A percentile compares a stretch with the other conserved stretches of the same genome.
Evolutionary conservation across 2,329 filamentous ascomycete species (phyloP).

Genomic region (Colletotrichum sp.): DNA sequence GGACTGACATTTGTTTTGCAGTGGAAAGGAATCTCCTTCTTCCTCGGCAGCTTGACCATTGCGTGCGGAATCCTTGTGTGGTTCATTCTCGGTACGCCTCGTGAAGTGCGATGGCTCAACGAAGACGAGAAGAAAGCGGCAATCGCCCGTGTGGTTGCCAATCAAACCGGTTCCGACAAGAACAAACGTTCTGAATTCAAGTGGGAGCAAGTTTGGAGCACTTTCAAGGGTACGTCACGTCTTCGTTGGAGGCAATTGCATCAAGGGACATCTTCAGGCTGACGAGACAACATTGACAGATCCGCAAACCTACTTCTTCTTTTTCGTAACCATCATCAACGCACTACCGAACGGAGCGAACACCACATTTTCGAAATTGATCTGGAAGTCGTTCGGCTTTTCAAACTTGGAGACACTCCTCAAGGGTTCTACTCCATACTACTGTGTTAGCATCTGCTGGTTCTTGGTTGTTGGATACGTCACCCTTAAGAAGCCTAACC

Average conservation of each 20-base stretch:
- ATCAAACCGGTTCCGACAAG: not conserved
- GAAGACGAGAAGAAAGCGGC: constrained; percentile 30
- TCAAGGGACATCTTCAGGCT: not conserved
- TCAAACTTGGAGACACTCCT: constrained; percentile 33
- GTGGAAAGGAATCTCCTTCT: constrained; percentile 34
- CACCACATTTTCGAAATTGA: constrained; percentile 35
- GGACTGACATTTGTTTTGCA: not conserved
- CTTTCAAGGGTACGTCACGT: constrained; percentile 25
- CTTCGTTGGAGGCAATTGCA: not conserved
- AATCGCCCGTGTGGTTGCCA: not conserved
- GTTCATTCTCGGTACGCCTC: constrained; percentile 34
- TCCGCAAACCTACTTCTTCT: constrained; percentile 38
- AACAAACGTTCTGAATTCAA: not conserved
- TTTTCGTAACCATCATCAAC: constrained; percentile 37
- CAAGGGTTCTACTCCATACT: constrained; percentile 34
- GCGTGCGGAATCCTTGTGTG: constrained; percentile 25
- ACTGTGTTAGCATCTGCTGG: constrained; percentile 31
- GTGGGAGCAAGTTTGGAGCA: constrained; percentile 29
- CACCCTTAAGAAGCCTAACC: constrained; percentile 30
- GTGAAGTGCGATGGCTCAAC: constrained; percentile 33
- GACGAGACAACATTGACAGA: constrained; percentile 13
- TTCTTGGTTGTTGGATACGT: constrained; percentile 29
- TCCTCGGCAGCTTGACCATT: constrained; percentile 32
- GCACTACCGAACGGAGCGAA: constrained; percentile 37
- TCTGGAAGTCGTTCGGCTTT: constrained; percentile 37